Percentiles rank a stretch among this genome's conserved stretches.
These are phyloP conservation scores for Lactifluus echinatus DNA, from an alignment of 768 basidiomycete species.

Conservation along the genomic window DNA sequence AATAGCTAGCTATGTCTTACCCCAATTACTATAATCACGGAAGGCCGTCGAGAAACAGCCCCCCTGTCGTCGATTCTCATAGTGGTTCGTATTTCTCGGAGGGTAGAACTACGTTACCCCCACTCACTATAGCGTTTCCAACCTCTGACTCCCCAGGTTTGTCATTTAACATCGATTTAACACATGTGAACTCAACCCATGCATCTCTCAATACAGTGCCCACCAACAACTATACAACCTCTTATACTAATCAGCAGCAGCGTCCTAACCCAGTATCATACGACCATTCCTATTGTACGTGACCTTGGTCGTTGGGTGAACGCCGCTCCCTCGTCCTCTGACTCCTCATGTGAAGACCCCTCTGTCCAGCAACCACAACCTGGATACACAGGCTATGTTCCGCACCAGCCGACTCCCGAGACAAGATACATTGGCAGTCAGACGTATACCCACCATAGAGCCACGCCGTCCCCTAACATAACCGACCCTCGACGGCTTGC, in stretches of 20 bases:
- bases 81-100: constrained; percentile 18
- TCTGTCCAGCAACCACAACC: constrained; percentile 2
- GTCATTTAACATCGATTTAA: constrained; percentile 14
- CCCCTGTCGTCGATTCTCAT: constrained; percentile 15
- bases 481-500: constrained; percentile 1
- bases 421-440: constrained; percentile 1
- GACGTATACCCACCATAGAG: not conserved
- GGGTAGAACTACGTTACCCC: constrained; percentile 21
- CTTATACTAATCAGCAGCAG: constrained; percentile 12
- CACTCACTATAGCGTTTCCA: constrained; percentile 19
- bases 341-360: constrained; percentile 2
- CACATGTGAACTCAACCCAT: constrained; percentile 13
- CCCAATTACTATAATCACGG: constrained; percentile 15
- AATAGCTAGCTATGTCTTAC: constrained; percentile 20
- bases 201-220: constrained; percentile 9
- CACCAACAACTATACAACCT: constrained; percentile 4
- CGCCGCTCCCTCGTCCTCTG: not conserved
- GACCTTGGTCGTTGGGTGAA: not conserved
- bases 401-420: constrained; percentile 4
- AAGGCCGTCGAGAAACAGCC: constrained; percentile 11
- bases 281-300: constrained; percentile 9
- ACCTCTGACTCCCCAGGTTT: constrained; percentile 19
- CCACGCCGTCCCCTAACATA: constrained; percentile 5
- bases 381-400: not conserved
- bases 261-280: constrained; percentile 11